These are phyloP conservation scores for Oryza brachyantha DNA, from an alignment of 176 grass and related monocot genomes.

Conservation along the genomic window DNA sequence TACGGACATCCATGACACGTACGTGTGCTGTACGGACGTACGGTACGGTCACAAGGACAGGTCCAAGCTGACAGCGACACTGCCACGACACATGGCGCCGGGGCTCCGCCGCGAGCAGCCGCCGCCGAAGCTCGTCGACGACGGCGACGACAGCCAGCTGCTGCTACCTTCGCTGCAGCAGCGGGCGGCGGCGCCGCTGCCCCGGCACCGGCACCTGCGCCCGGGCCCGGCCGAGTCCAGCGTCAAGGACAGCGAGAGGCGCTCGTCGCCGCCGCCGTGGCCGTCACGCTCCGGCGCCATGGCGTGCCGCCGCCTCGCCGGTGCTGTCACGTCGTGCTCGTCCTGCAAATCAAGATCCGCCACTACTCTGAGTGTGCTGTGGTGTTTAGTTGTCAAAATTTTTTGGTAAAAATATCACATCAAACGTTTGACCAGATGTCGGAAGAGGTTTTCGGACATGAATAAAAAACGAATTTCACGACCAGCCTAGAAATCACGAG, in stretches of 20 bases:
- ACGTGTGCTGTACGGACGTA: too few relatives aligned
- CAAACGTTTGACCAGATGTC: too few relatives aligned
- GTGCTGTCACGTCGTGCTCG: neutral
- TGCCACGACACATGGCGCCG: neutral
- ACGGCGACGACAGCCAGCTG: slow-evolving; percentile 27
- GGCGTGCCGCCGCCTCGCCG: neutral
- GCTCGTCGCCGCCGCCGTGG: neutral
- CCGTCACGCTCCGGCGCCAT: neutral
- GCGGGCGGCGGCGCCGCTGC: neutral
- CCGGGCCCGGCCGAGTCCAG: slow-evolving; percentile 29
- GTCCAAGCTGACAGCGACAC: slow-evolving; percentile 40
- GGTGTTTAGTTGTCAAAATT: too few relatives aligned
- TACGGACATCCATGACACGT: neutral
- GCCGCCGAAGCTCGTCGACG: neutral
- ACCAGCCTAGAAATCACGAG: too few relatives aligned
- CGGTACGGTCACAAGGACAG: slow-evolving; percentile 30
- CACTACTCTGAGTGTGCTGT: neutral
- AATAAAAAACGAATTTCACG: too few relatives aligned
- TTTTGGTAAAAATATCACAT: too few relatives aligned
- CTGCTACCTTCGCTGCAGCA: neutral
- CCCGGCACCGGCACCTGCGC: slow-evolving; percentile 8
- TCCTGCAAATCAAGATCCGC: slow-evolving; percentile 5
- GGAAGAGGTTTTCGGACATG: too few relatives aligned
- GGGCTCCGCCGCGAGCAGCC: neutral
- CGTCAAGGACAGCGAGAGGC: slow-evolving; percentile 28